Percentiles rank a stretch among this genome's conserved stretches.
phyloP scores from a whole-genome alignment of 192 early-diverging fungal genomes.

The Pilaira anomala region DNA sequence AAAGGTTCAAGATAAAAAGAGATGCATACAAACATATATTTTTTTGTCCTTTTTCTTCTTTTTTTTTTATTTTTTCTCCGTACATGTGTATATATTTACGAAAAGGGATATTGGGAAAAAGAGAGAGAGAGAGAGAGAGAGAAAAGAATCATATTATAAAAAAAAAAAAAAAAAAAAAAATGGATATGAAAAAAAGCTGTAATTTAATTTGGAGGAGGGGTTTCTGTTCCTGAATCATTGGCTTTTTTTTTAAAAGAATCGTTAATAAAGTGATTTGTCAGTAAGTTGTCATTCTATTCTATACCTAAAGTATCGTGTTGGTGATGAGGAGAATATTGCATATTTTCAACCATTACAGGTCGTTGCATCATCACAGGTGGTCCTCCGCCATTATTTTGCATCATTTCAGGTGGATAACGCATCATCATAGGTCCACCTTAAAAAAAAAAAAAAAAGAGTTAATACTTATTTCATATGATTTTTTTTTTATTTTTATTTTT shows the following conservation, averaged over 20 bases:
- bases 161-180: neutral
- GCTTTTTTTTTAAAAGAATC: neutral
- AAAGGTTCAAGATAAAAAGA: no score
- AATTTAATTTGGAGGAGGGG: neutral
- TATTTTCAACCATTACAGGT: conserved; percentile 44
- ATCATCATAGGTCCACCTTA: conserved; percentile 52
- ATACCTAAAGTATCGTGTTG: conserved; percentile 16
- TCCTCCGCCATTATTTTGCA: conserved; percentile 41
- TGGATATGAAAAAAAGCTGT: no score
- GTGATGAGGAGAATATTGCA: conserved; percentile 31
- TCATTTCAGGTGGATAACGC: conserved; percentile 52
- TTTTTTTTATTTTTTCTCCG: no score
- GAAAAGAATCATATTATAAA: neutral
- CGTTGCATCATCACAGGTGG: conserved; percentile 47
- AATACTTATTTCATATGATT: no score
- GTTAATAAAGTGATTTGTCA: neutral
- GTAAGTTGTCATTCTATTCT: neutral
- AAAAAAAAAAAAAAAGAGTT: neutral
- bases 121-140: neutral
- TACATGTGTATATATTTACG: no score
- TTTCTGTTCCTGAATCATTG: conserved; percentile 13
- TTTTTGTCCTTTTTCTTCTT: no score
- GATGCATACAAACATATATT: no score
- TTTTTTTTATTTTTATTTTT: neutral
- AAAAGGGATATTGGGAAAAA: neutral